A percentile compares a stretch with the other conserved stretches of the same genome.
Evolutionary conservation across 352 stramenopile genomes (phyloP).

Genomic region (Globisporangium ultimum): DNA sequence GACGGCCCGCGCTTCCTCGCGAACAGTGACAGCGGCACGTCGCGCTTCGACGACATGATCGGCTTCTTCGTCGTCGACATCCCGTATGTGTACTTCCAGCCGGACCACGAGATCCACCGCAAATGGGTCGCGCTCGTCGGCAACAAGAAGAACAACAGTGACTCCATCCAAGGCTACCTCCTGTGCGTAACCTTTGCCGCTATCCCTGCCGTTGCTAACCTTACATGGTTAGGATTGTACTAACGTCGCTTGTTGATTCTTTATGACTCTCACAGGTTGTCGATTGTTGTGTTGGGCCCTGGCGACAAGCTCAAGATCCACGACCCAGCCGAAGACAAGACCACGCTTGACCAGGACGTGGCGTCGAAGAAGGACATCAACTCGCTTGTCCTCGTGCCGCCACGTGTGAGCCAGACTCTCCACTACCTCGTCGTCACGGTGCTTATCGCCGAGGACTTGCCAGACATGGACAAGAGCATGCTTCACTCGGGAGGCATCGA

Average conservation of each 20-base stretch:
- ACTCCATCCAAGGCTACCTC: conserved; percentile 89
- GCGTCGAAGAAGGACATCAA: conserved; percentile 65
- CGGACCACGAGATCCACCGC: conserved; percentile 85
- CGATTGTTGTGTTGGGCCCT: conserved; percentile 82
- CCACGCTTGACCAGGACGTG: conserved; percentile 32
- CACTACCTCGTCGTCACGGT: conserved; percentile 80
- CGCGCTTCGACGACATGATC: conserved; percentile 73
- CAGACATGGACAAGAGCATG: conserved; percentile 81
- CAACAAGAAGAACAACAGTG: conserved; percentile 63
- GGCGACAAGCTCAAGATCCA: conserved; percentile 77
- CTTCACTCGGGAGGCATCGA: conserved; percentile 71
- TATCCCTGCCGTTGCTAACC: too few relatives aligned
- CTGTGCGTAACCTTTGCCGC: conserved; percentile 29
- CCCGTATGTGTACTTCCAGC: conserved; percentile 80
- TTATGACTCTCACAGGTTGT: conserved; percentile 42
- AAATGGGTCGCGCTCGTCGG: conserved; percentile 90
- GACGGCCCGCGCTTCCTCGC: conserved; percentile 33
- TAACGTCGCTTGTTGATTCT: background rate
- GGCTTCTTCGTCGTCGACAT: conserved; percentile 85
- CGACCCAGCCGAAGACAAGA: conserved; percentile 37
- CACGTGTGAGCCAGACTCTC: conserved; percentile 62
- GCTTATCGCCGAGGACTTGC: conserved; percentile 72
- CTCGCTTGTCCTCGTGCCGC: conserved; percentile 80
- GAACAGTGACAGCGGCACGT: conserved; percentile 21
- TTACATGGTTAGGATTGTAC: background rate